Percentiles rank a stretch among this genome's conserved stretches.
Conservation (phyloP, 75 land plant genomes). For the Cryptomeria japonica region DNA sequence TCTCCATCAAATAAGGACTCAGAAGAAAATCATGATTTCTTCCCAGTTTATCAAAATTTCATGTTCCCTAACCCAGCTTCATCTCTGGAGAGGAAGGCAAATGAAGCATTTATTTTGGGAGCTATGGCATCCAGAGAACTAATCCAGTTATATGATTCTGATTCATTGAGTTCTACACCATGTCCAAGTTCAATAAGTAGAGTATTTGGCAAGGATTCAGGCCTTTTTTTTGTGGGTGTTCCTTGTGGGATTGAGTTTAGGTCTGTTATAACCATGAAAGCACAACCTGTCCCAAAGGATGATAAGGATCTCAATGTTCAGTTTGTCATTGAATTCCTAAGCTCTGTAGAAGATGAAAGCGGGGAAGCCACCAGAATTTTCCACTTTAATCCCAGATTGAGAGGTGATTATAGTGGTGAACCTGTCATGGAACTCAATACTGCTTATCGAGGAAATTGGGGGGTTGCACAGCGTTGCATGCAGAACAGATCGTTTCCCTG, state of each 20-base stretch:
- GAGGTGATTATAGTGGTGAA: conserved; percentile 46
- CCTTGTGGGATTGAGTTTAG: not conserved
- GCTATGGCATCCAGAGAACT: not conserved
- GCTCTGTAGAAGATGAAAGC: conserved; percentile 23
- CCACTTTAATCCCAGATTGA: conserved; percentile 38
- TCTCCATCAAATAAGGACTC: not conserved
- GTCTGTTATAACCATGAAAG: not conserved
- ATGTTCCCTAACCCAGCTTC: not conserved
- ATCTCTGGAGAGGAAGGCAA: not conserved
- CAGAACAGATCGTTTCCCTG: not conserved
- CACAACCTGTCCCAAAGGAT: not conserved
- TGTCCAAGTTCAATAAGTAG: not conserved
- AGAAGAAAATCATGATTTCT: not conserved
- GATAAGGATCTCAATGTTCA: conserved; percentile 30
- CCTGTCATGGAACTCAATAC: conserved; percentile 48
- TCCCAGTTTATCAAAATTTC: not conserved
- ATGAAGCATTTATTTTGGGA: not conserved
- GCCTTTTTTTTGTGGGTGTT: not conserved
- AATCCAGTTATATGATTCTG: not conserved
- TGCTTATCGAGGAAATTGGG: conserved; percentile 44
- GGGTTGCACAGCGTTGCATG: conserved; percentile 35
- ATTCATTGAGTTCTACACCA: not conserved
- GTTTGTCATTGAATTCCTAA: conserved; percentile 37
- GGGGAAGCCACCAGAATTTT: conserved; percentile 47
- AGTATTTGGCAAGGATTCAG: not conserved